Evolutionary conservation across 345 rosid genomes (phyloP).

Genomic region (Rubroshorea leprosula): DNA sequence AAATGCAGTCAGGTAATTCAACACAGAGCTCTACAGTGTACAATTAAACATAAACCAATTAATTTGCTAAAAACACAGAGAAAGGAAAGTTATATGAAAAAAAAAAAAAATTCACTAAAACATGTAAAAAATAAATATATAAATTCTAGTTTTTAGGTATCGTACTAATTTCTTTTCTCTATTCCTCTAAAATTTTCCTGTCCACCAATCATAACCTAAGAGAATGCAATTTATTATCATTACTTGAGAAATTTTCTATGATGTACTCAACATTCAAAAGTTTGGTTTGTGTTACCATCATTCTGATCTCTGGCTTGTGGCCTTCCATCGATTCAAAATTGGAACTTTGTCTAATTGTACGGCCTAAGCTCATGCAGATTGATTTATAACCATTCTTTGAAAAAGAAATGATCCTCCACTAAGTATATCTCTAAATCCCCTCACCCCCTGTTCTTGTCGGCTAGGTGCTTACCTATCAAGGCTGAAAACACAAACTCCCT

Average conservation of each 20-base stretch:
- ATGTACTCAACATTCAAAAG: neutral
- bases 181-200: too few relatives aligned
- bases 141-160: too few relatives aligned
- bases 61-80: too few relatives aligned
- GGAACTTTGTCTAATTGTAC: conserved; percentile 12
- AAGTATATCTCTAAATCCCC: neutral
- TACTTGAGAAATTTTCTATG: neutral
- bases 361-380: conserved; percentile 16
- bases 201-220: too few relatives aligned
- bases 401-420: conserved; percentile 47
- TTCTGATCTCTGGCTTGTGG: neutral
- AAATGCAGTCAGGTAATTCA: conserved; percentile 5
- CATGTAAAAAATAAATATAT: too few relatives aligned
- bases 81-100: too few relatives aligned
- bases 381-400: conserved; percentile 9
- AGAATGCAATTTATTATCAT: neutral
- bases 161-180: too few relatives aligned
- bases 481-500: neutral
- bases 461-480: conserved; percentile 25
- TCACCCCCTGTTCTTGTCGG: conserved; percentile 34
- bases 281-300: conserved; percentile 22
- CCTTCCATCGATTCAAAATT: neutral
- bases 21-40: neutral
- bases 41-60: too few relatives aligned
- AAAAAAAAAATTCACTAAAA: too few relatives aligned